These are phyloP conservation scores for Moesziomyces parantarcticus DNA, from an alignment of 1,284 basidiomycete species.

Conservation along the genomic window DNA sequence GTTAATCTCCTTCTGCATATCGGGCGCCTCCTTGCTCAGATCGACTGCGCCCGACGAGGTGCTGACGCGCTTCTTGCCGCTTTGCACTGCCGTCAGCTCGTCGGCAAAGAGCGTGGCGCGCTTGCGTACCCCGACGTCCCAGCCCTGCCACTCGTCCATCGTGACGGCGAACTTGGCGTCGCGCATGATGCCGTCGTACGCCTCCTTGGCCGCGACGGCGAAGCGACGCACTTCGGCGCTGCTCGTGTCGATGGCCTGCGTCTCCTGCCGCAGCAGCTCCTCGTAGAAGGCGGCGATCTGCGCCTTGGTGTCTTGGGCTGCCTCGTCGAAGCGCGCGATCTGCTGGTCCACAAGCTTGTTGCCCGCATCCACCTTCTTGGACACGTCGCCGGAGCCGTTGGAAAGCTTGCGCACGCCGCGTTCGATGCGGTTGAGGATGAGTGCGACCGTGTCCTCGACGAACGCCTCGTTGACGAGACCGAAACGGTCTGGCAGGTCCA, in stretches of 20 bases:
- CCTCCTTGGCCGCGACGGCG: slow-evolving; percentile 40
- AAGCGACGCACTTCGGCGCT: slow-evolving; percentile 54
- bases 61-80: slow-evolving; percentile 32
- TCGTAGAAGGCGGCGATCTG: slow-evolving; percentile 46
- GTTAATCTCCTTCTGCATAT: slow-evolving; percentile 45
- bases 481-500: slow-evolving; percentile 59
- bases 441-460: slow-evolving; percentile 57
- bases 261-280: slow-evolving; percentile 43
- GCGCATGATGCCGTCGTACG: slow-evolving; percentile 56
- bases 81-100: slow-evolving; percentile 47
- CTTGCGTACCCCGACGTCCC: slow-evolving; percentile 57
- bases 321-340: slow-evolving; percentile 41
- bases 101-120: slow-evolving; percentile 41
- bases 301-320: slow-evolving; percentile 37
- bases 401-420: slow-evolving; percentile 49
- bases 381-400: slow-evolving; percentile 11
- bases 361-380: slow-evolving; percentile 24
- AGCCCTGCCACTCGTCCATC: slow-evolving; percentile 60
- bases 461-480: slow-evolving; percentile 53
- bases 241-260: slow-evolving; percentile 47
- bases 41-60: slow-evolving; percentile 32
- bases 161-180: slow-evolving; percentile 58
- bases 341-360: slow-evolving; percentile 48
- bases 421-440: slow-evolving; percentile 51
- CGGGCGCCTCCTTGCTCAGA: slow-evolving; percentile 37